phyloP scores from a whole-genome alignment of 2,329 filamentous ascomycete species.

The Harringtonia aguacate region DNA sequence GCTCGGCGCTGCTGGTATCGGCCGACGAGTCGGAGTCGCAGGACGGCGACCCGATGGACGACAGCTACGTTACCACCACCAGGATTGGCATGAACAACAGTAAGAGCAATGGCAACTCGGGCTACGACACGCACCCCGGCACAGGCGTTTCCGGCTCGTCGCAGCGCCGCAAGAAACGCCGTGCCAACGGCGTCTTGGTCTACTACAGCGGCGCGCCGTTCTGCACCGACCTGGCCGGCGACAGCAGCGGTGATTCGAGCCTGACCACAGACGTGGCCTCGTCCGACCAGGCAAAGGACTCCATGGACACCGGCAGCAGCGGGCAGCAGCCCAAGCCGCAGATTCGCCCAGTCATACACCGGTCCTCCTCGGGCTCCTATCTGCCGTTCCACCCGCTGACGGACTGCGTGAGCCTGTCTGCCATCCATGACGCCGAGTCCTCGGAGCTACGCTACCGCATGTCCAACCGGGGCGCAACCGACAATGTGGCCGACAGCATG shows the following conservation, averaged over 20 bases:
- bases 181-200: constrained; percentile 64
- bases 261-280: constrained; percentile 38
- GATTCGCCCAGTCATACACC: constrained; percentile 17
- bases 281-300: constrained; percentile 23
- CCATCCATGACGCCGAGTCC: no score
- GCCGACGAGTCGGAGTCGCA: constrained; percentile 28
- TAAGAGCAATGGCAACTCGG: constrained; percentile 32
- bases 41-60: constrained; percentile 32
- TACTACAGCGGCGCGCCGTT: constrained; percentile 75
- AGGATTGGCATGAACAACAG: constrained; percentile 10
- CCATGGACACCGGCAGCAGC: constrained; percentile 10
- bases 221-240: constrained; percentile 68
- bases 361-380: constrained; percentile 41
- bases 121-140: constrained; percentile 32
- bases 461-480: not conserved
- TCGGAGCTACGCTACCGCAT: no score
- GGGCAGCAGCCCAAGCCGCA: not conserved
- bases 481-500: not conserved
- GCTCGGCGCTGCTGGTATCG: constrained; percentile 34
- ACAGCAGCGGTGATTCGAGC: constrained; percentile 34
- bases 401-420: constrained; percentile 21
- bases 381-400: constrained; percentile 39
- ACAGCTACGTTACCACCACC: constrained; percentile 30
- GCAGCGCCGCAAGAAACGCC: constrained; percentile 39
- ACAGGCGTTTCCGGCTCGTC: constrained; percentile 38